Conservation (phyloP, 1,139 yeast genomes). For the Geotrichum bryndzae region DNA sequence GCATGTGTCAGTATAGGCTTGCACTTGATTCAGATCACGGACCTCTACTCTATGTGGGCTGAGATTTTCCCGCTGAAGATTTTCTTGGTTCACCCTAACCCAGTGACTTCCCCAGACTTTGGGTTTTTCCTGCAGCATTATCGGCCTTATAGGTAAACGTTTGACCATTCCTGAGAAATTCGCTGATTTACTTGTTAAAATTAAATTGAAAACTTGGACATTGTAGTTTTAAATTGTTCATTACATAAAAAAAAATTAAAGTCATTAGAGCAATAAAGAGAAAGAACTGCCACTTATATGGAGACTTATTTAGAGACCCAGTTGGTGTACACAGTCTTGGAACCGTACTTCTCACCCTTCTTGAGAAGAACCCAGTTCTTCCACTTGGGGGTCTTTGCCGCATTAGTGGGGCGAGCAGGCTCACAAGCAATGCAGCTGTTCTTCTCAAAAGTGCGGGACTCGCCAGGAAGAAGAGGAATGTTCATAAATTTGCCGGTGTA, state of each 20-base stretch:
- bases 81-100: background rate
- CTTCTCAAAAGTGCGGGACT: slow-evolving; percentile 34
- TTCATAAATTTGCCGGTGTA: slow-evolving; percentile 55
- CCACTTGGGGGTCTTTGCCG: slow-evolving; percentile 49
- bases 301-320: slow-evolving; percentile 21
- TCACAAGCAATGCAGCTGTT: slow-evolving; percentile 62
- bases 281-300: background rate
- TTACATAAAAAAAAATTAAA: background rate
- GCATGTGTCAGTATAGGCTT: background rate
- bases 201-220: no score
- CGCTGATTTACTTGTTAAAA: no score
- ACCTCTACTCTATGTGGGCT: background rate
- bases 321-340: slow-evolving; percentile 40
- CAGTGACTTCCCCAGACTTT: background rate
- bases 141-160: no score
- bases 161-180: no score
- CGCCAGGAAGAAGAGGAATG: slow-evolving; percentile 35
- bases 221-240: background rate
- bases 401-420: slow-evolving; percentile 56
- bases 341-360: slow-evolving; percentile 52
- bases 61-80: background rate
- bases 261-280: background rate
- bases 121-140: no score
- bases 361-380: slow-evolving; percentile 46
- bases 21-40: background rate